A percentile compares a stretch with the other conserved stretches of the same genome.
Evolutionary conservation across 1,139 yeast species (phyloP).

Genomic region (Debaryomyces udenii): DNA sequence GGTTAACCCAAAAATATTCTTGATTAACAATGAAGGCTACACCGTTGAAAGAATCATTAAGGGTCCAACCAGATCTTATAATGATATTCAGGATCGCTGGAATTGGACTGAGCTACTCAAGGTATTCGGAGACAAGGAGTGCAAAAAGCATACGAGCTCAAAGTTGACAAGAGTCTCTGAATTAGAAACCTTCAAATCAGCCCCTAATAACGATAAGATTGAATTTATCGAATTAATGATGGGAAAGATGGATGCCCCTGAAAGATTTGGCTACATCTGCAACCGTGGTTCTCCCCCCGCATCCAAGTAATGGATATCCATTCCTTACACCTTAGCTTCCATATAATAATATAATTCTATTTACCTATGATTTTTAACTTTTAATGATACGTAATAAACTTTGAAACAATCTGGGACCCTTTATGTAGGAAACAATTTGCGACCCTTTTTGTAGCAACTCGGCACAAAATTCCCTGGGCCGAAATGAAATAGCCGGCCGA

Average conservation of each 20-base stretch:
- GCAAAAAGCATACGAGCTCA: slow-evolving; percentile 36
- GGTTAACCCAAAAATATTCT: slow-evolving; percentile 59
- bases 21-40: slow-evolving; percentile 83
- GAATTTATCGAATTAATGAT: slow-evolving; percentile 61
- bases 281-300: no score
- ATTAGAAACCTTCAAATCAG: slow-evolving; percentile 23
- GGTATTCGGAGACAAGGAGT: slow-evolving; percentile 63
- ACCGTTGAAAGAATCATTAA: slow-evolving; percentile 82
- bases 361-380: no score
- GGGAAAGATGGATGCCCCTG: slow-evolving; percentile 64
- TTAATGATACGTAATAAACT: no score
- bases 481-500: no score
- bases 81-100: slow-evolving; percentile 81
- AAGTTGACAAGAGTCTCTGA: slow-evolving; percentile 34
- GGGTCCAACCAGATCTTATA: slow-evolving; percentile 76
- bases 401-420: no score
- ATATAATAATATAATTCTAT: no score
- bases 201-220: slow-evolving; percentile 35
- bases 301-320: no score
- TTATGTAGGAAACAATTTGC: no score
- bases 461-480: no score
- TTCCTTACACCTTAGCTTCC: no score
- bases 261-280: slow-evolving; percentile 38
- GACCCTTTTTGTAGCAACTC: no score
- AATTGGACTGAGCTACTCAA: slow-evolving; percentile 69